Evolutionary conservation across 129 eudicot genomes (phyloP).

Genomic region (Chrysanthemum lavandulifolium): DNA sequence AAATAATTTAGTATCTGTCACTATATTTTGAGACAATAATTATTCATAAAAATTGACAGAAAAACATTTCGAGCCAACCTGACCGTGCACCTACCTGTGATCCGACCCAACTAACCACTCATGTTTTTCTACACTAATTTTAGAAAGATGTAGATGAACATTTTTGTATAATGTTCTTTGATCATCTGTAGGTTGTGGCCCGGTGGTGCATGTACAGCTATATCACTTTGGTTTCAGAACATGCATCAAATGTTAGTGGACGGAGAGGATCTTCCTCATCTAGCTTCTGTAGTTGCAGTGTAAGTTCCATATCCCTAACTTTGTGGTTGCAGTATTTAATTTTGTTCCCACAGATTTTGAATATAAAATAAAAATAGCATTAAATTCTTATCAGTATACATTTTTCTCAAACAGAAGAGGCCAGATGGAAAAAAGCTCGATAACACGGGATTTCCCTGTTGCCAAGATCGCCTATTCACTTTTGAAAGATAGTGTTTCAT

Average conservation of each 20-base stretch:
- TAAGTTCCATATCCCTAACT: conserved; percentile 39
- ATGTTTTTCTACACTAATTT: neutral
- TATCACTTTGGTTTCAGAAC: conserved; percentile 77
- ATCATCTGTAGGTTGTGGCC: conserved; percentile 82
- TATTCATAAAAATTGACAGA: neutral
- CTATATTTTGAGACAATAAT: neutral
- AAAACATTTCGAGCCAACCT: neutral
- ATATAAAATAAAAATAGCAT: neutral
- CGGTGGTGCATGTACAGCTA: conserved; percentile 86
- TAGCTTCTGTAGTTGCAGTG: conserved; percentile 83
- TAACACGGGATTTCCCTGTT: conserved; percentile 74
- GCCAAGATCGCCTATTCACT: conserved; percentile 71
- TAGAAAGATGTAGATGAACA: neutral
- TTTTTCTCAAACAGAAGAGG: conserved; percentile 73
- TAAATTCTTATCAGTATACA: neutral
- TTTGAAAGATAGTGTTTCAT: conserved; percentile 61
- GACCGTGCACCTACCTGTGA: neutral
- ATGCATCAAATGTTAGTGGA: conserved; percentile 47
- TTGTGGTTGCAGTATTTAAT: neutral
- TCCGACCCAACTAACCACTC: too few species aligned
- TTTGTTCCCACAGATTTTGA: conserved; percentile 1
- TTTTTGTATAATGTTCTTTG: conserved; percentile 18
- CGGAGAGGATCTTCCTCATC: conserved; percentile 79
- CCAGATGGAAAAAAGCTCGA: conserved; percentile 87
- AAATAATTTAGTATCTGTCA: neutral